Evolutionary conservation across 2,329 filamentous ascomycete species (phyloP), one percentile per base, ranked within the genome.

Genomic region (Thielaviopsis punctulata): DNA sequence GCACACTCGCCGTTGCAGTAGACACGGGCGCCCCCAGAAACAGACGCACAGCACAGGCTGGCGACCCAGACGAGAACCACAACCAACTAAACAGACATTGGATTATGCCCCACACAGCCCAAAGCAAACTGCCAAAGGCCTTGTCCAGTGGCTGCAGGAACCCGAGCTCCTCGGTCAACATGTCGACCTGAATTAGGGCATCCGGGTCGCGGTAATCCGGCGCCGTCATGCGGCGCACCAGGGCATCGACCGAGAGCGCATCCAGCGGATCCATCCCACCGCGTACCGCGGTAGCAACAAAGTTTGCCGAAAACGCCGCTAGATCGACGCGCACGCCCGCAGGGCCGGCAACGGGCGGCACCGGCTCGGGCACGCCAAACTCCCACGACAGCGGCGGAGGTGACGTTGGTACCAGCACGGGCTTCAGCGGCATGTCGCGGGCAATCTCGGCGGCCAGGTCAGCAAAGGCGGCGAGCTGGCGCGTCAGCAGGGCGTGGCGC

Each of bases 161-260:
- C 4, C 48, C 39, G 18, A 51, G 39, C 2, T 39, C 21, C 8
- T 24, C 39, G 12, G 15, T 12, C 21, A 51, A 10, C 13, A 51
- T 21, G 25, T 51, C 48, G 10, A 27, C 18, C 39, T 45, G 15
- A 8, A 51, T n/a, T 15, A 51, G 36, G 8, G 15, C 36, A 19
- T 51, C 48, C 9, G 27, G 22, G 7, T 43, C 39, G 15, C 39
- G 48, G 12, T 51, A 51, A 19, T 33, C 48, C 8, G 21, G 13
- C 9, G 21, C 48, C 15, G 48, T 51, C 39, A 44, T 51, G 23
- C 48, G 33, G 9, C 48, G 48, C 4, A 51, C 22, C 39, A 51
- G 18, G 2, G 23, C 15, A 45, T 51, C 48, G n/a, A 51, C 23
- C 9, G 48, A 51, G 2, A 44, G 19, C 15, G 36, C 48, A 45